Evolutionary conservation across 163 green algal species (phyloP).

Genomic region (Trebouxiophyceae sp.): DNA sequence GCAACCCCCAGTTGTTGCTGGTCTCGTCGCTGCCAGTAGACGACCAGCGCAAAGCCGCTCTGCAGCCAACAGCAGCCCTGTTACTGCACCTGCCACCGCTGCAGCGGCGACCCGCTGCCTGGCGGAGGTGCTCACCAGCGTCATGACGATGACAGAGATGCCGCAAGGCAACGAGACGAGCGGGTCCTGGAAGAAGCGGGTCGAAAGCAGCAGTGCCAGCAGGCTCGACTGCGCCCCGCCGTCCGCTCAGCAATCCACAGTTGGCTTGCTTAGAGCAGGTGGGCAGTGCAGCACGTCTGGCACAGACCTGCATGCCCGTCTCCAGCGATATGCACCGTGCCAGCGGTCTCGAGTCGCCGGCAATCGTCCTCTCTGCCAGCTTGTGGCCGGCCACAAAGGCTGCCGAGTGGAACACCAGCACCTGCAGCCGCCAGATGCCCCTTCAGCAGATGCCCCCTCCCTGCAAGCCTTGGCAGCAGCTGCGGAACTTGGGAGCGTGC

Average conservation of each 20-base stretch:
- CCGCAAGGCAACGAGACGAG: slow-evolving; percentile 17
- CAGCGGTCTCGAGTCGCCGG: background rate
- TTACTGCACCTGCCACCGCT: too few species aligned
- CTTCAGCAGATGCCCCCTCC: too few species aligned
- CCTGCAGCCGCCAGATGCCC: too few species aligned
- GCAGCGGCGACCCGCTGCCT: background rate
- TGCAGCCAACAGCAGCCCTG: too few species aligned
- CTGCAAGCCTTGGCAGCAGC: too few species aligned
- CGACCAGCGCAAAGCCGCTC: slow-evolving; percentile 15
- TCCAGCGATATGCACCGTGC: slow-evolving; percentile 16
- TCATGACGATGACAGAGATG: slow-evolving; percentile 24
- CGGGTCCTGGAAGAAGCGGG: slow-evolving; percentile 16
- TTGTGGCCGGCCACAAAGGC: slow-evolving; percentile 9
- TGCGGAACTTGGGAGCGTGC: too few species aligned
- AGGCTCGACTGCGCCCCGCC: slow-evolving; percentile 18
- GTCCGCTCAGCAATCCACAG: background rate
- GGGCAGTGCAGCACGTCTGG: too few species aligned
- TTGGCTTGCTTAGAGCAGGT: background rate
- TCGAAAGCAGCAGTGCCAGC: slow-evolving; percentile 21
- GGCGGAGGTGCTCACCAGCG: slow-evolving; percentile 7
- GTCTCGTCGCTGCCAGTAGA: slow-evolving; percentile 7
- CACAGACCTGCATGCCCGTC: slow-evolving; percentile 26
- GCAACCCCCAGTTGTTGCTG: too few species aligned
- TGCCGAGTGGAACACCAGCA: slow-evolving; percentile 12
- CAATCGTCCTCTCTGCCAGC: background rate